Conservation (phyloP, 352 stramenopile species). For the Pseudoperonospora humuli region DNA sequence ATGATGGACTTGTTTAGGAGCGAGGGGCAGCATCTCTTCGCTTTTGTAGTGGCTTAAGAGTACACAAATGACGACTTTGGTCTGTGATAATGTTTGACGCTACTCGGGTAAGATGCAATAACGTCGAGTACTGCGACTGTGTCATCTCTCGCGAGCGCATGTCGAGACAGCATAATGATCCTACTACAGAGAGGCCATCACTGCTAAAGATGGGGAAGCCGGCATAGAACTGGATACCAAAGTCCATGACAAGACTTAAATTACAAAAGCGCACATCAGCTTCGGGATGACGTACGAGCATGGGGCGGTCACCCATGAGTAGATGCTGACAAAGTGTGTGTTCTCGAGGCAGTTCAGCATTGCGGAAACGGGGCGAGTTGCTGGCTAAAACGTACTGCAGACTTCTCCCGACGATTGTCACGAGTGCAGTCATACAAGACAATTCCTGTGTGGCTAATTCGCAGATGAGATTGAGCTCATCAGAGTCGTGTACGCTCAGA, state of each 20-base stretch:
- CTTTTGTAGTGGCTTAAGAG: too few species aligned
- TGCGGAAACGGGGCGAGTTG: constrained; percentile 20
- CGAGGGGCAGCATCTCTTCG: too few species aligned
- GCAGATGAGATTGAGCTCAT: constrained; percentile 34
- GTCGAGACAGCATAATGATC: constrained; percentile 24
- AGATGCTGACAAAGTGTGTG: constrained; percentile 43
- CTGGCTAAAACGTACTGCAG: constrained; percentile 30
- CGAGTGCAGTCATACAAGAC: too few species aligned
- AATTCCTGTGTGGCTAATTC: constrained; percentile 31
- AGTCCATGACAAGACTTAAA: constrained; percentile 19
- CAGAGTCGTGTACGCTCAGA: constrained; percentile 7
- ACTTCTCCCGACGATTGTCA: constrained; percentile 34
- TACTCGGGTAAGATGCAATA: too few species aligned
- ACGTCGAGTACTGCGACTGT: constrained; percentile 32
- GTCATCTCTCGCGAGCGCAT: constrained; percentile 15
- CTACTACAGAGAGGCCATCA: constrained; percentile 15
- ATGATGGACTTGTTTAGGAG: too few species aligned
- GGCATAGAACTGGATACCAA: constrained; percentile 41
- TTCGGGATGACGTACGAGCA: constrained; percentile 45
- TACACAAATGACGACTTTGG: too few species aligned
- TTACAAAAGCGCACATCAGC: constrained; percentile 44
- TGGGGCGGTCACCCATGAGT: constrained; percentile 36
- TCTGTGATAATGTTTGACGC: too few species aligned
- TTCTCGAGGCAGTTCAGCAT: constrained; percentile 21
- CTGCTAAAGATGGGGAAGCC: constrained; percentile 35